Evolutionary conservation across 371 early-diverging fungal genomes (phyloP), one percentile per base, ranked within the genome.

Genomic region (Rhizoclosmatium hyalinum): DNA sequence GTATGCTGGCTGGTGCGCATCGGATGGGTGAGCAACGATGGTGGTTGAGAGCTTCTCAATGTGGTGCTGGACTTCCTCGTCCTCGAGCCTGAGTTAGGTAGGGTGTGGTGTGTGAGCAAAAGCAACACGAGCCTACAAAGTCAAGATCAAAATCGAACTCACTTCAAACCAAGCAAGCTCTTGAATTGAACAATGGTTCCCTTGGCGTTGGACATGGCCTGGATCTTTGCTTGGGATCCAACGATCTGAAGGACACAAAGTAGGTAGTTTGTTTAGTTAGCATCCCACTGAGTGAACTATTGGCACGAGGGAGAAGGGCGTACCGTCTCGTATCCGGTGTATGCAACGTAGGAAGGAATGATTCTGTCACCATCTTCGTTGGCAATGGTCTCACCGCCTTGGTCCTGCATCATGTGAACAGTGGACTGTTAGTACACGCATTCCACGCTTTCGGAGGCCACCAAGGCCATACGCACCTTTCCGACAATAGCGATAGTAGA

Each of bases 291-390:
- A 32, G 32, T 32, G 32, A 32, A 32, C 32, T 32, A 32, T 32
- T 32, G 32, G 32, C 32, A 53, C 10, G 14, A 53, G 41, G 65
- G 14, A 24, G 32, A 17, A 6, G 45, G 41, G 12, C 19, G 71
- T 77, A 91, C 92, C 84, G 92, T 94, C 80, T 96, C 97, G 67
- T 92, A 91, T 64, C 91, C 93, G n/a, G 93, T 90, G 90, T 94
- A 95, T 77, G 96, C 95, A 68, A 97, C 92, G 81, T 90, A 92
- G 63, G 94, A 91, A 63, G 98, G 95, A 77, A 96, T 96, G 84
- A 93, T 92, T 80, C 97, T 89, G 83, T 96, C 96, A 85, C 98
- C 98, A 82, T 98, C 98, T 82, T 94, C 96, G 87, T 98, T 97
- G 78, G 98, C 97, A 80, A 98, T 95, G 81, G 94, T 91, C 78